These are phyloP conservation scores for Tricladium varicosporioides DNA, from an alignment of 2,329 filamentous ascomycete genomes.

Conservation along the genomic window DNA sequence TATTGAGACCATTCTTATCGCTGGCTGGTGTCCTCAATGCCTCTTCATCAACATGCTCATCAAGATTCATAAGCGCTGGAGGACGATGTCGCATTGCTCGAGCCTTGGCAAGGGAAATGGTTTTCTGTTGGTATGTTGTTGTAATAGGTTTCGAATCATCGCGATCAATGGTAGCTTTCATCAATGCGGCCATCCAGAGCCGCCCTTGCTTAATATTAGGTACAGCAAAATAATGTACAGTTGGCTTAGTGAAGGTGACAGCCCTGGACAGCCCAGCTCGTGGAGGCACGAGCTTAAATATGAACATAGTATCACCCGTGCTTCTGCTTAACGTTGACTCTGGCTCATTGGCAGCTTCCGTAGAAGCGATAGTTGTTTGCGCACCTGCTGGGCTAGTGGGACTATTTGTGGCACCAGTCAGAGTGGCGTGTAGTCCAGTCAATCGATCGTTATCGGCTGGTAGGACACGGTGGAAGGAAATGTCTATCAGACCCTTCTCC, in stretches of 20 bases:
- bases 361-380: conserved; percentile 45
- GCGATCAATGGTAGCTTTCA: conserved; percentile 98
- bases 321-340: conserved; percentile 34
- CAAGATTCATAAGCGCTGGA: conserved; percentile 77
- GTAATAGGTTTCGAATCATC: conserved; percentile 78
- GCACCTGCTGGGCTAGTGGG: conserved; percentile 54
- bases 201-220: conserved; percentile 85
- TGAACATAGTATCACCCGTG: conserved; percentile 74
- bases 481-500: conserved; percentile 95
- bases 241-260: conserved; percentile 96
- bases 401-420: conserved; percentile 76
- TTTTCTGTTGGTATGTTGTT: conserved; percentile 95
- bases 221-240: conserved; percentile 95
- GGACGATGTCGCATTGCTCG: conserved; percentile 84
- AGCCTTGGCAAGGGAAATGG: conserved; percentile 87
- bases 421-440: conserved; percentile 84
- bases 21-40: conserved; percentile 29
- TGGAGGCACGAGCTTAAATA: conserved; percentile 95
- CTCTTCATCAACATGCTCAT: conserved; percentile 41
- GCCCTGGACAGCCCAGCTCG: conserved; percentile 82
- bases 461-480: conserved; percentile 94
- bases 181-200: conserved; percentile 96
- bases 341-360: conserved; percentile 41
- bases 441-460: conserved; percentile 89
- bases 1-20: conserved; percentile 33